Evolutionary conservation across 768 basidiomycete species (phyloP), one percentile per base, ranked within the genome.

Genomic region (Pisolithus tinctorius): DNA sequence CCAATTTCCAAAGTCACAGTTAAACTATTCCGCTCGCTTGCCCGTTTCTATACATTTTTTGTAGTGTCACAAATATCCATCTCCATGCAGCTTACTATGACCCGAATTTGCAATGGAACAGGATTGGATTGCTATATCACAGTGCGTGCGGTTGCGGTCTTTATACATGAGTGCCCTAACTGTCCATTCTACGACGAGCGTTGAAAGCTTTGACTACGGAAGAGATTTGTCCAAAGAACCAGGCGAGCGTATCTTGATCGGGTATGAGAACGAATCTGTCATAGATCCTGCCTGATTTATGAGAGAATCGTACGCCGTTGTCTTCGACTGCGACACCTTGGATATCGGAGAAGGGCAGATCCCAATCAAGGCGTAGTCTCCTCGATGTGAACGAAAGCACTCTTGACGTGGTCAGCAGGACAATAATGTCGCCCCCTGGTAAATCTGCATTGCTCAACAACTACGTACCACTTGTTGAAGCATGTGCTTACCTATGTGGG

Each of bases 281-380:
- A 51, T 82, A 74, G 51, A 84, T 85, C 61, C 74, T 80, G 52
- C 88, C 88, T 2, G 75, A 71, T 60, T 88, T 94, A 67, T 93
- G 82, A 13, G 86, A 80, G 62, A 93, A 88, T 16, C 88, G 80
- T 61, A 99, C 90, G 1, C 94, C 94, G 14, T 83, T 90, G 61
- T 93, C 86, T 63, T 97, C 94, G 26, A 91, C 83, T 4, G 84
- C 87, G 42, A 98, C 82, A 16, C 89, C 90, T 65, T 89, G 84
- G 3, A 97, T 81, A 57, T 90, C 84, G 17, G 80, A 81, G 64
- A 98, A 83, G 0, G 93, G 85, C 13, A 97, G 72, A 57, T 97
- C 93, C 95, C 94, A 99, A 39, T 88, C 84, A 4, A 95, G 79
- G 31, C 81, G 81, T 36, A 98, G 78, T 63, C 80, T 90, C 65